These are phyloP conservation scores for Curvularia verruculosa DNA, from an alignment of 2,329 filamentous ascomycete genomes.

Conservation along the genomic window DNA sequence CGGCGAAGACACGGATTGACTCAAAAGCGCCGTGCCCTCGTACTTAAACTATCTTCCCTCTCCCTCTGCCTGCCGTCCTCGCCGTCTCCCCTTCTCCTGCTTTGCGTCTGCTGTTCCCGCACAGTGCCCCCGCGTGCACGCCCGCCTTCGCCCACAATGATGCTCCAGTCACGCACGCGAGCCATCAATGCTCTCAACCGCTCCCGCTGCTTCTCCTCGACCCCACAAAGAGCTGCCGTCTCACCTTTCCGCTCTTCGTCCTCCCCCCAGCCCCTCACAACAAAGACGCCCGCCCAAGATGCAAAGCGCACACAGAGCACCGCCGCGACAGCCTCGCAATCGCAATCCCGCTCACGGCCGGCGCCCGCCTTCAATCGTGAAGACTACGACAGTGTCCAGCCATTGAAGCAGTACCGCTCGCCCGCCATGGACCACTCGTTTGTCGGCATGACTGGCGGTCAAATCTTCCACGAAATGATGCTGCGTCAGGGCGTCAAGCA, in stretches of 20 bases:
- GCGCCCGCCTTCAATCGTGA: slow-evolving; percentile 60
- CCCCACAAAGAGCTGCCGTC: slow-evolving; percentile 49
- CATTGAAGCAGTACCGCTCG: slow-evolving; percentile 54
- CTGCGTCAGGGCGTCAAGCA: slow-evolving; percentile 89
- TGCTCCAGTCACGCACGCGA: slow-evolving; percentile 47
- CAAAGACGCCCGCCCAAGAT: slow-evolving; percentile 47
- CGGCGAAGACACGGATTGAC: slow-evolving; percentile 22
- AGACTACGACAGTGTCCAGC: slow-evolving; percentile 52
- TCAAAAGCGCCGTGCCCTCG: slow-evolving; percentile 18
- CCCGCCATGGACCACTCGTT: slow-evolving; percentile 67
- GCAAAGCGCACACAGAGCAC: slow-evolving; percentile 53
- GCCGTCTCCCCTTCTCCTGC: slow-evolving; percentile 1
- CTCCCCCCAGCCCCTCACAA: slow-evolving; percentile 37
- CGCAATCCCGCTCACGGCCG: slow-evolving; percentile 41
- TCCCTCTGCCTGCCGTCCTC: slow-evolving; percentile 8
- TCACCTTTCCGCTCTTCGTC: slow-evolving; percentile 54
- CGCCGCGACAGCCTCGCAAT: slow-evolving; percentile 45
- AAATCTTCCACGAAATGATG: slow-evolving; percentile 99
- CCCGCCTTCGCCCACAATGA: slow-evolving; percentile 34
- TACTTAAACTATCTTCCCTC: slow-evolving; percentile 3
- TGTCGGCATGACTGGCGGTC: slow-evolving; percentile 91
- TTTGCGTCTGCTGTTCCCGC: slow-evolving; percentile 14
- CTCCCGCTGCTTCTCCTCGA: slow-evolving; percentile 54
- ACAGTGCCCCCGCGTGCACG: slow-evolving; percentile 22
- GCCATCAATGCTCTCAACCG: slow-evolving; percentile 46